Evolutionary conservation across 2,329 filamentous ascomycete genomes (phyloP).

Genomic region (Stachybotrys chartarum): DNA sequence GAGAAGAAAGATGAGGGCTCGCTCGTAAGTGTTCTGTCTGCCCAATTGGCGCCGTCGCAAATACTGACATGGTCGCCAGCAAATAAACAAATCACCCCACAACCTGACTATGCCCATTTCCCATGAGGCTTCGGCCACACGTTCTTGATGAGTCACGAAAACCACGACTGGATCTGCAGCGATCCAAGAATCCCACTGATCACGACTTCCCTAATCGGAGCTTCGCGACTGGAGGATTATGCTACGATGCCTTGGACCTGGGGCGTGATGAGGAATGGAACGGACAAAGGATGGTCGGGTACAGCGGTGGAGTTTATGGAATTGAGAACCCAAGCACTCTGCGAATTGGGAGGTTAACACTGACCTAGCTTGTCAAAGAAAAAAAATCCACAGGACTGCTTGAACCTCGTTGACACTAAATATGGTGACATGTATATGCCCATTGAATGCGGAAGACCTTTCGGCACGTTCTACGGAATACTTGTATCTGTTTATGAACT

Average conservation of each 20-base stretch:
- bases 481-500: no score
- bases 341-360: not conserved
- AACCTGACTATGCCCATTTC: slow-evolving; percentile 46
- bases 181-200: not conserved
- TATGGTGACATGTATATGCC: not conserved
- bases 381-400: not conserved
- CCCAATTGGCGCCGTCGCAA: not conserved
- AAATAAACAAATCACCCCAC: slow-evolving; percentile 61
- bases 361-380: not conserved
- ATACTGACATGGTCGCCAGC: slow-evolving; percentile 36
- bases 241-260: slow-evolving; percentile 16
- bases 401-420: not conserved
- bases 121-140: slow-evolving; percentile 29
- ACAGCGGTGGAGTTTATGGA: slow-evolving; percentile 20
- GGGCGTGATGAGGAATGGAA: slow-evolving; percentile 21
- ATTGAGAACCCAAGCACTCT: slow-evolving; percentile 9
- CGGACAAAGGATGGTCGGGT: slow-evolving; percentile 25
- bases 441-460: no score
- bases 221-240: slow-evolving; percentile 10
- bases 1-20: slow-evolving; percentile 99
- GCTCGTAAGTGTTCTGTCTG: slow-evolving; percentile 63
- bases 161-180: slow-evolving; percentile 10
- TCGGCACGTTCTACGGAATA: no score
- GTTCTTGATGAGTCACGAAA: slow-evolving; percentile 15
- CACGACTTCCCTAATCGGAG: not conserved